These are phyloP conservation scores for Paraleonurus japonicus DNA, from an alignment of 257 asterid genomes.

Conservation along the genomic window DNA sequence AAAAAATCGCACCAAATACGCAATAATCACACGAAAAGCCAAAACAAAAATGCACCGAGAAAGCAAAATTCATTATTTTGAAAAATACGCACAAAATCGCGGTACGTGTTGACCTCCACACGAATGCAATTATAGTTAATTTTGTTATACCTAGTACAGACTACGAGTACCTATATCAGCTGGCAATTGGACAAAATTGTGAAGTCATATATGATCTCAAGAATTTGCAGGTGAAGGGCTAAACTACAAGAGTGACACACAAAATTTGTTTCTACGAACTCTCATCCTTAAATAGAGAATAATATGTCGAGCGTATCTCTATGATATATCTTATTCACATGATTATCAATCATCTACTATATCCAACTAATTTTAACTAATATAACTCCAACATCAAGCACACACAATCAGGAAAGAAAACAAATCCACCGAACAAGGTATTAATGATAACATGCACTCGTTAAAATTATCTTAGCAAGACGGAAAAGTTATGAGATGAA, in stretches of 20 bases:
- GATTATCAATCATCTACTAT: background rate
- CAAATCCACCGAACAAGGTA: no score
- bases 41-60: no score
- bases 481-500: background rate
- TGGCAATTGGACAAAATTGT: background rate
- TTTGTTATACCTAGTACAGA: no score
- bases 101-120: no score
- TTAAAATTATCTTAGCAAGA: background rate
- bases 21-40: no score
- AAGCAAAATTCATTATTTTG: no score
- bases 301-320: background rate
- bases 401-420: background rate
- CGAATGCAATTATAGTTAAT: no score
- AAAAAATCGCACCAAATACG: no score
- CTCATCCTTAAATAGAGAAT: background rate
- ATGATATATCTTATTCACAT: no score
- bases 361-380: background rate
- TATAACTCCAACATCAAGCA: background rate
- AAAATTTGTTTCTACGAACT: background rate
- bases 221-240: background rate
- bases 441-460: background rate
- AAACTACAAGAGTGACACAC: background rate
- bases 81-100: no score
- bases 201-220: background rate
- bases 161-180: no score